Percentiles rank a stretch among this genome's conserved stretches.
These are phyloP conservation scores for Paulownia fortunei DNA, from an alignment of 257 asterid species.

Conservation along the genomic window DNA sequence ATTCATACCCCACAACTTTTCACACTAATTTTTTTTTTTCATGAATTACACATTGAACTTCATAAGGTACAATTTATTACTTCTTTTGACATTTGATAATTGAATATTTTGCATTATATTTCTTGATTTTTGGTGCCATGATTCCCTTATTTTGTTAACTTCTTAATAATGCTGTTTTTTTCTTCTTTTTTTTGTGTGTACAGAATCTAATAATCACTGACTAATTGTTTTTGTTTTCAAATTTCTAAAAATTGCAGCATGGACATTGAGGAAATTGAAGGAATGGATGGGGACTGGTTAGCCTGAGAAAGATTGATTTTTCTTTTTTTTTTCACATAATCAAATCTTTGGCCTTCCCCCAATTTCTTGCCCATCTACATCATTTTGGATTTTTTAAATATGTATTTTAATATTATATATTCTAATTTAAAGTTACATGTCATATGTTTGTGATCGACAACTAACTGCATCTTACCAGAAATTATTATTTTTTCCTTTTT, in stretches of 20 bases:
- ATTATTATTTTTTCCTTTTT: no score
- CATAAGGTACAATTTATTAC: no score
- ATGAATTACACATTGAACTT: background rate
- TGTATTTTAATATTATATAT: no score
- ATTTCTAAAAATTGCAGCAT: conserved; percentile 55
- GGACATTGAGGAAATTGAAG: conserved; percentile 93
- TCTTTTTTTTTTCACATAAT: conserved; percentile 42
- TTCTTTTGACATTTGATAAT: background rate
- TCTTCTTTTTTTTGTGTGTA: background rate
- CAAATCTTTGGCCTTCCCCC: conserved; percentile 45
- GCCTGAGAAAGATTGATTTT: conserved; percentile 62
- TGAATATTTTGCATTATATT: background rate
- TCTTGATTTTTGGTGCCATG: background rate
- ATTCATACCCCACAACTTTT: no score
- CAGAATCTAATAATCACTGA: no score
- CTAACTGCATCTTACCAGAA: no score
- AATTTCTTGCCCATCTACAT: conserved; percentile 6
- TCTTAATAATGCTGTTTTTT: background rate
- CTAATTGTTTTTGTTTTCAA: background rate
- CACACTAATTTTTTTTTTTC: no score
- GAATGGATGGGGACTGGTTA: conserved; percentile 87
- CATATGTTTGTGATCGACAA: no score
- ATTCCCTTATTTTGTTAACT: background rate
- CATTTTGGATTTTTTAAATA: background rate
- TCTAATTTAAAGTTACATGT: no score